A percentile compares a stretch with the other conserved stretches of the same genome.
These are phyloP conservation scores for Rhododendron williamsianum DNA, from an alignment of 148 eudicot genomes.

Conservation along the genomic window DNA sequence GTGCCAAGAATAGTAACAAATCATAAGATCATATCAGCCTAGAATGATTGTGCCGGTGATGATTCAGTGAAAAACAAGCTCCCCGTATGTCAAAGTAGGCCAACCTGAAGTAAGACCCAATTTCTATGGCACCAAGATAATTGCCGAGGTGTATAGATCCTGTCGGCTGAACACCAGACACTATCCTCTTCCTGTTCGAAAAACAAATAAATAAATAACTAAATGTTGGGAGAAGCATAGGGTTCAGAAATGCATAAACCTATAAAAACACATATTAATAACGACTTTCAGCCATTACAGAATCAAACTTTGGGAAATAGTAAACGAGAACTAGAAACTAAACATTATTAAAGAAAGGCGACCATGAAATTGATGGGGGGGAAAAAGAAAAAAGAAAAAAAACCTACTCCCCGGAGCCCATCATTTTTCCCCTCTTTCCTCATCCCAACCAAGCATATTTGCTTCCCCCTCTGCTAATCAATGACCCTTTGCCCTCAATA, in stretches of 20 bases:
- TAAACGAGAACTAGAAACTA: background rate
- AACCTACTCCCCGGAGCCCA: background rate
- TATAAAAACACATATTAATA: background rate
- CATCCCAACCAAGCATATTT: conserved; percentile 1
- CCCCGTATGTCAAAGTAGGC: background rate
- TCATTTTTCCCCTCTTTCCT: background rate
- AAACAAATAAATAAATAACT: background rate
- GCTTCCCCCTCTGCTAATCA: background rate
- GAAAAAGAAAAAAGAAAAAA: background rate
- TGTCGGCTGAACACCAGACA: conserved; percentile 97
- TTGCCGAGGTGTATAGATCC: conserved; percentile 93
- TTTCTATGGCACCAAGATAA: conserved; percentile 91
- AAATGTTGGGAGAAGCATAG: background rate
- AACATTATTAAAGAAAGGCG: background rate
- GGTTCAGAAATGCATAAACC: background rate
- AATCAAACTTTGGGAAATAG: background rate
- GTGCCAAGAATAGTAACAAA: background rate
- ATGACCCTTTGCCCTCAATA: background rate
- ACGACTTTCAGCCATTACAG: background rate
- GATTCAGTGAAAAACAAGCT: background rate
- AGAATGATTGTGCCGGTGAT: background rate
- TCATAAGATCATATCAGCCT: background rate
- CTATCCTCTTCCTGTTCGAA: conserved; percentile 75
- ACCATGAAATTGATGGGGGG: background rate
- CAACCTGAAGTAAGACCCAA: conserved; percentile 86